A percentile compares a stretch with the other conserved stretches of the same genome.
Evolutionary conservation across 2,329 filamentous ascomycete genomes (phyloP).

Genomic region (Metarhizium rileyi): DNA sequence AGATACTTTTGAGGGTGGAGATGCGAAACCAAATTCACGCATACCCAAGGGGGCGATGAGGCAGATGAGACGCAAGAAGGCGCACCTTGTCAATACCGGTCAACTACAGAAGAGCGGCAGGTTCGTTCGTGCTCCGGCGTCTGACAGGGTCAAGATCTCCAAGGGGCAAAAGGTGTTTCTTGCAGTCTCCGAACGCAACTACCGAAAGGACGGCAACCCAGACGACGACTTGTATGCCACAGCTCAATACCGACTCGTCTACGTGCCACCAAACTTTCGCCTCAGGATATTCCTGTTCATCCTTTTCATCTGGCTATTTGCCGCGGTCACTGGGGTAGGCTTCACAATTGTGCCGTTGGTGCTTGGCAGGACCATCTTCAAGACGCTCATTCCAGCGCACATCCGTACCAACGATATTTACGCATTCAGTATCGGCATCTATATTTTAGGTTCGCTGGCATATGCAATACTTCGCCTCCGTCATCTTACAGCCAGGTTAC

Average conservation of each 20-base stretch:
- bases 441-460: constrained; percentile 59
- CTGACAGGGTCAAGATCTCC: constrained; percentile 88
- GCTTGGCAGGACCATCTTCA: constrained; percentile 72
- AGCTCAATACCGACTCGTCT: constrained; percentile 59
- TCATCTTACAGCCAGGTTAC: constrained; percentile 24
- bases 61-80: constrained; percentile 30
- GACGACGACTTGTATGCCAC: constrained; percentile 43
- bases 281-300: constrained; percentile 77
- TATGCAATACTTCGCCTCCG: constrained; percentile 51
- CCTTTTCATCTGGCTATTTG: constrained; percentile 85
- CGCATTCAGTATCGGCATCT: constrained; percentile 85
- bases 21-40: constrained; percentile 30
- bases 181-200: constrained; percentile 54
- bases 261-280: constrained; percentile 78
- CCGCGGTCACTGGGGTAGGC: constrained; percentile 74
- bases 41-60: constrained; percentile 27
- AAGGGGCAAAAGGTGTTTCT: constrained; percentile 77
- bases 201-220: constrained; percentile 49
- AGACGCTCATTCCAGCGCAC: constrained; percentile 58
- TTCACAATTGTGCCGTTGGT: constrained; percentile 80
- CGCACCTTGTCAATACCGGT: constrained; percentile 33
- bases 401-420: constrained; percentile 89
- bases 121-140: constrained; percentile 87
- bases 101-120: constrained; percentile 61
- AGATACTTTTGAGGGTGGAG: constrained; percentile 40